A percentile compares a stretch with the other conserved stretches of the same genome.
Evolutionary conservation across 2,329 filamentous ascomycete genomes (phyloP).

Genomic region (Teratosphaeria gauchensis): DNA sequence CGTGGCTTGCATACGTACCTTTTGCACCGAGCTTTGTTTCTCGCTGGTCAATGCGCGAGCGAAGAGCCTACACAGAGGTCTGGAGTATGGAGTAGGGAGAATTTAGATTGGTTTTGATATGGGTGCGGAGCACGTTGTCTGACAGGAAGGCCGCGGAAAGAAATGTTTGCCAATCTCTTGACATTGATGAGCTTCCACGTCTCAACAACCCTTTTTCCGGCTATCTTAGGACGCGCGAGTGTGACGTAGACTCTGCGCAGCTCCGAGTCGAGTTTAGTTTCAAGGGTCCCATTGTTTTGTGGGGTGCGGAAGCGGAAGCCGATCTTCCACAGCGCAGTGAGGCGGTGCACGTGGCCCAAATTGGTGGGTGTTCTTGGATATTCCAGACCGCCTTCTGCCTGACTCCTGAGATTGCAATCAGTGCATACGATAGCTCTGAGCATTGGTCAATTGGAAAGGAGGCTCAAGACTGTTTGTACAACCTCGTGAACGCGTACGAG

Average conservation of each 20-base stretch:
- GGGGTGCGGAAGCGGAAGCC: background rate
- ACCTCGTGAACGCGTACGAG: background rate
- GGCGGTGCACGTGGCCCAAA: background rate
- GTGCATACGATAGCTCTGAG: background rate
- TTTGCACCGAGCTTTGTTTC: background rate
- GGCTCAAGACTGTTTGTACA: background rate
- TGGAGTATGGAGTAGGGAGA: background rate
- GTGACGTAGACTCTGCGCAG: background rate
- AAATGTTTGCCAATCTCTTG: background rate
- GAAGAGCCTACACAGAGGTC: background rate
- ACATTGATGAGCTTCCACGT: background rate
- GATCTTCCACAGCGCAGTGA: background rate
- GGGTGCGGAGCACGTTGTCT: background rate
- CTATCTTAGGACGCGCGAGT: background rate
- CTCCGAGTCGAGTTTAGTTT: background rate
- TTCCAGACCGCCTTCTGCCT: background rate
- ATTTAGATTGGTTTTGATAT: background rate
- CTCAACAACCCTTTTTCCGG: background rate
- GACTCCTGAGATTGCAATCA: background rate
- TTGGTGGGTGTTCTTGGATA: background rate
- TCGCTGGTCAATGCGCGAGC: background rate
- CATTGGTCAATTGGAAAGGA: background rate
- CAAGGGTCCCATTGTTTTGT: background rate
- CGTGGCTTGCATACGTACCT: background rate
- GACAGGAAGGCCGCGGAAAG: background rate